Percentiles rank a stretch among this genome's conserved stretches.
phyloP scores from a whole-genome alignment of 1,284 basidiomycete species.

The Inonotus obliquus region DNA sequence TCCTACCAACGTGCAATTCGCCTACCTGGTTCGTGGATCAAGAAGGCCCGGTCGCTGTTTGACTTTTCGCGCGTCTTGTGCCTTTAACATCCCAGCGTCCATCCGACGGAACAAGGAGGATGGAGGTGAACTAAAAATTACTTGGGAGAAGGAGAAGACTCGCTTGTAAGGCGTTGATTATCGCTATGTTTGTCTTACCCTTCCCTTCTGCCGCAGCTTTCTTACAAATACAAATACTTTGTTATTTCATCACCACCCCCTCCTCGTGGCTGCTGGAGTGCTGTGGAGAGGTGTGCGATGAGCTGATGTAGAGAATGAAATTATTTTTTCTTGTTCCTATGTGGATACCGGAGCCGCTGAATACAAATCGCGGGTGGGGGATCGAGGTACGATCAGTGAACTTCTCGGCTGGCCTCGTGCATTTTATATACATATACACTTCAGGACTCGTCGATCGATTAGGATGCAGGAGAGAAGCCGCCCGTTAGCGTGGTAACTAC shows the following conservation, averaged over 20 bases:
- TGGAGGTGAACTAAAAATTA: neutral
- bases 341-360: neutral
- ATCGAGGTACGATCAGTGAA: slow-evolving; percentile 7
- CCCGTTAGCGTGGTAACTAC: slow-evolving; percentile 4
- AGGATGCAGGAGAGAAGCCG: neutral
- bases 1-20: neutral
- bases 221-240: neutral
- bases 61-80: neutral
- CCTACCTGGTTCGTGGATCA: neutral
- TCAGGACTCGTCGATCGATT: slow-evolving; percentile 1
- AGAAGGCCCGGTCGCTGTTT: neutral
- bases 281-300: neutral
- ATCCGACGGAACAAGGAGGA: no score
- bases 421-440: neutral
- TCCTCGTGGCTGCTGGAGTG: neutral
- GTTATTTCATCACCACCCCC: neutral
- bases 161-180: slow-evolving; percentile 4
- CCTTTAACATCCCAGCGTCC: neutral
- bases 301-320: neutral
- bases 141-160: neutral
- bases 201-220: neutral
- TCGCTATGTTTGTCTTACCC: slow-evolving; percentile 6
- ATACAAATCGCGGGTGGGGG: neutral
- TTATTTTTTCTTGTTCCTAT: neutral
- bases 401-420: neutral